Evolutionary conservation across 2,329 filamentous ascomycete genomes (phyloP), one percentile per base, ranked within the genome.

Genomic region (Beauveria varroae): DNA sequence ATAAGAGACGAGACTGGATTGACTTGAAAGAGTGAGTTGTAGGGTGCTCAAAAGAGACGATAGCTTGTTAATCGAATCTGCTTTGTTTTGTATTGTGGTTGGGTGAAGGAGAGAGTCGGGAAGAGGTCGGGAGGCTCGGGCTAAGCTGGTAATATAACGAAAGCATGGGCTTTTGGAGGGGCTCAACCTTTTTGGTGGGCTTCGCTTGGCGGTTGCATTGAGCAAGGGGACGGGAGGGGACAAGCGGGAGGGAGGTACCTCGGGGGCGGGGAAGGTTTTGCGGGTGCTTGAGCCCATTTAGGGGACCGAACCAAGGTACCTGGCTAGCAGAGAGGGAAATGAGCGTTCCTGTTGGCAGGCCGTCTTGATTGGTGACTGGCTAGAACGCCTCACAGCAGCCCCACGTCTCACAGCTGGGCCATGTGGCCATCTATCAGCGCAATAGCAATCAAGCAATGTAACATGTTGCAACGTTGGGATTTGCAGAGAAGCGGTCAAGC

Each of bases 121-220:
- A 62, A 65, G 30, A 30, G 56, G 40, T 47, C 56, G 44, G 46
- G 46, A 59, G 40, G 57, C 37, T 60, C 57, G 61, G 61, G 67
- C 65, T 67, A 62, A 56, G 67, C 67, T 67, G 60, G 24, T 52
- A 40, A 68, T 64, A 67, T 68, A 66, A 46, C 47, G 52, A 51
- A 52, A 22, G 24, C 24, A 16, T 53, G 58, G 14, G 8, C 37
- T 20, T 54, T 49, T 54, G 51, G 51, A 60, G 58, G 58, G 58
- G 50, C 58, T 60, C 58, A 54, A 54, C 50, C 58, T 49, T 60
- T 60, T 60, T 24, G 50, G 50, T 52, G 49, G 40, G 14, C 34
- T 22, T 10, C 24, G 46, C 57, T 59, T 44, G 57, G 41, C 41
- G 20, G 46, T 22, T 44, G 34, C 16, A 24, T 53, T n/a, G 46